Base-by-base conservation (phyloP, 75 land plant genomes). In the Pinus albicaulis region DNA sequence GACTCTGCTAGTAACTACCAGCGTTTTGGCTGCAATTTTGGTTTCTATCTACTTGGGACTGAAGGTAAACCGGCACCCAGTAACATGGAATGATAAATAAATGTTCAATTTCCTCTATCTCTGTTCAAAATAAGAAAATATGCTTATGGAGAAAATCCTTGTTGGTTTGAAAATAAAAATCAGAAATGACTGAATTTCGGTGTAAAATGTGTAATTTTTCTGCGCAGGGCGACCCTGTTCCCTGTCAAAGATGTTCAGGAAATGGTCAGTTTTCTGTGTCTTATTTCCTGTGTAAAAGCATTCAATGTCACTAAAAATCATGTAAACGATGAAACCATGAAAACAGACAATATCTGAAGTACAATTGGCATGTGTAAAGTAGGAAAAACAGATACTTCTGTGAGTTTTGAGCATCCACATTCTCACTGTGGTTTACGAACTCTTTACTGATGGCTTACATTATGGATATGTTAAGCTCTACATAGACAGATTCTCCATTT, bases 221-320 rank as follows among this genome's bases (percentile, higher is more conserved):
- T 77, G 59, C 82, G 82, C 85, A 96, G 99, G 98, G 99, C 25
- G 99, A 93, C 68, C 97, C 99, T 57, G 87, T 92, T 44, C 90
- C 94, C 3, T 96, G 99, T 77, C 78, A 85, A 56, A 86, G 85
- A 7, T 96, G 99, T 81, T 97, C 89, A n/a, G 99, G 98, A 72
- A 96, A 96, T 77, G 99, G 99, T 93, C 81, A 64, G 73, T 48
- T 41, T 20, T 17, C 34, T 55, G 56, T 72, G 57, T 23, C 74
- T 23, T 55, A 24, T 28, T 23, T 4, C 19, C 23, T 10, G 26
- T n/a, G 73, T 44, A 71, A 71, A 71, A 36, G 4, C 73, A 71
- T 64, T 8, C 31, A 31, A 64, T 19, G 38, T 26, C 66, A 64
- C 68, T 64, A 41, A 34, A 64, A 64, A 31, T 13, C 2, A 64